Evolutionary conservation across 140 eudicot species (phyloP).

Genomic region (Erigeron philadelphicus): DNA sequence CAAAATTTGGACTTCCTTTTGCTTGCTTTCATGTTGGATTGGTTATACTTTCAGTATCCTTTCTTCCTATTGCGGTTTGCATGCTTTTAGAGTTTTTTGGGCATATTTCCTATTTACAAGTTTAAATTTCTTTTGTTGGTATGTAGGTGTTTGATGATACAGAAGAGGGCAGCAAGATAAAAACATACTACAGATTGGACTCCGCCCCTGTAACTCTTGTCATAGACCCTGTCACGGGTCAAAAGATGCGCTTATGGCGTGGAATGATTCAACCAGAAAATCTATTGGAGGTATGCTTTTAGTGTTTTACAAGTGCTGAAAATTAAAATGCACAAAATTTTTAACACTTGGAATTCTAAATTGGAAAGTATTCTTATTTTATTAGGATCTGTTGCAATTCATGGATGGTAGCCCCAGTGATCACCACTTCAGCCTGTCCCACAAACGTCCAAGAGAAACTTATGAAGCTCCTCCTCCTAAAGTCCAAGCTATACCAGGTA

Average conservation of each 20-base stretch:
- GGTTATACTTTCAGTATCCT: not conserved
- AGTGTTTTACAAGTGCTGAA: not conserved
- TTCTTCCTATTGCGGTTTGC: not conserved
- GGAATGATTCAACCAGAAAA: slow-evolving; percentile 94
- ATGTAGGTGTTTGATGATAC: slow-evolving; percentile 84
- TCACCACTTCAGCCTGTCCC: slow-evolving; percentile 59
- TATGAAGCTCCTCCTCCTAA: slow-evolving; percentile 44
- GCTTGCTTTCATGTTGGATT: not conserved
- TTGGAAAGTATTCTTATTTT: not conserved
- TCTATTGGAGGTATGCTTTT: slow-evolving; percentile 61
- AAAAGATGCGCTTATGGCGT: slow-evolving; percentile 93
- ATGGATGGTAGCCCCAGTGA: slow-evolving; percentile 78
- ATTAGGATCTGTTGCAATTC: slow-evolving; percentile 69
- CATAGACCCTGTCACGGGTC: slow-evolving; percentile 92
- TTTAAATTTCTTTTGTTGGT: not conserved
- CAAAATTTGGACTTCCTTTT: too few species aligned
- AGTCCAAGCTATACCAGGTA: slow-evolving; percentile 37
- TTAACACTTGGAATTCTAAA: not conserved
- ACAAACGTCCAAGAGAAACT: slow-evolving; percentile 77
- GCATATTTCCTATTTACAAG: not conserved
- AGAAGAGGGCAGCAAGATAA: slow-evolving; percentile 91
- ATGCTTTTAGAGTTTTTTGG: not conserved
- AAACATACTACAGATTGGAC: slow-evolving; percentile 78
- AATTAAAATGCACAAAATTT: not conserved
- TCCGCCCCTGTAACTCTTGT: slow-evolving; percentile 73